Base-by-base conservation (phyloP, 345 rosid species). In the Ceriops tagal region DNA sequence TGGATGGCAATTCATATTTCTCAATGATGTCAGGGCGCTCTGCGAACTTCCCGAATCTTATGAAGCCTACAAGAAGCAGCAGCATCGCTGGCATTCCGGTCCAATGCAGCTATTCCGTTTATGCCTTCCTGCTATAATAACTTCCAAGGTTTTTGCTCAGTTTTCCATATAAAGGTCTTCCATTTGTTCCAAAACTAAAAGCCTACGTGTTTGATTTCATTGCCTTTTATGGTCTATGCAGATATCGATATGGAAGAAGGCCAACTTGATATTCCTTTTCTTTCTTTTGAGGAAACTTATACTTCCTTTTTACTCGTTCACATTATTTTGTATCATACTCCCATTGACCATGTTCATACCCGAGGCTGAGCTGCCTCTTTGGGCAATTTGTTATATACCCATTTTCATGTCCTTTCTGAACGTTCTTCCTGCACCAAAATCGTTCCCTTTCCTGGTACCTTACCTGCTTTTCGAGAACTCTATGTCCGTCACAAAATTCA, bases 21-120 rank as follows among this genome's bases (percentile, higher is more conserved):
- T 92, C 8, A 88, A 92, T 51, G 98, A 92, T 52, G 95, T 90
- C 7, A 83, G 78, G 77, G 96, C 86, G 32, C 85, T 88, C 9
- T 90, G 96, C 32, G 96, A 92, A 67, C 69, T 92, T 71, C 96
- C 96, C 0, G 96, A 90, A 70, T 92, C 89, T 58, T 90, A 90
- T 65, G 96, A 92, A 83, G 92, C 95, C 71, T 89, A 89, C 69
- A 92, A 88, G 83, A 91, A 89, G 66, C 96, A 89, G 21, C 97
- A 91, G 65, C 97, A 92, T 66, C 85, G 96, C 3, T 92, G 98
- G 98, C 98, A 92, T 70, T 92, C 98, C 0, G 98, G 98, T 73
- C 98, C 98, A 0, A 92, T 92, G 98, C 98, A 92, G 70, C 86
- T 90, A 7, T 89, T 92, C 71, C 85, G 95, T 4, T 61, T 92